Evolutionary conservation across 2,329 filamentous ascomycete species (phyloP), one percentile per base, ranked within the genome.

Genomic region (Ambrosiella xylebori): DNA sequence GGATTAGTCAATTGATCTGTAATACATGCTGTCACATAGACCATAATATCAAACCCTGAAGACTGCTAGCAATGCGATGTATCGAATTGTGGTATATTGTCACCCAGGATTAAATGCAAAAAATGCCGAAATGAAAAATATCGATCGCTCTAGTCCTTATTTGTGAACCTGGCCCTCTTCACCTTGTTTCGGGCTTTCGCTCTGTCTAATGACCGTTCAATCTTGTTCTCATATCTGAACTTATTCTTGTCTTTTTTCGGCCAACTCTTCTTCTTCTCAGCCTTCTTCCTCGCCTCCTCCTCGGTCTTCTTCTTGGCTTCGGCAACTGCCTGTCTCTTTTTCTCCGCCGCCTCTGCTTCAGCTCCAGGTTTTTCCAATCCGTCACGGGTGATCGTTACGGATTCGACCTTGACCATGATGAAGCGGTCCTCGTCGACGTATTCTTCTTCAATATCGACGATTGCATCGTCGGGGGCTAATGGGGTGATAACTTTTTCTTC

Each of bases 381-480:
- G 58, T 89, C 81, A 63, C 81, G 80, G 11, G 85, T 84, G 13
- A 94, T 79, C 62, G 84, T 85, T 64, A 98, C 88, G 9, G 86
- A 85, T 68, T 96, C 91, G 1, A 98, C 83, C 0, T 88, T 96
- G 35, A 98, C 93, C 0, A 88, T 95, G 0, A 93, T 97, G 68
- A 88, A 96, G 67, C 86, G 86, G 69, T 96, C 91, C 68, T 97
- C 93, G 69, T 98, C 93, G 63, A 96, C 80, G 71, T 96, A 98
- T 69, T 97, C 89, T 64, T 91, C 89, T 68, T 95, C 86, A 64
- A 88, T 82, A 67, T 94, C 83, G 50, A 93, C 71, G 19, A 81
- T 76, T 44, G 76, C 68, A 3, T 71, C 63, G n/a, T 71, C 63
- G 11, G 70, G 68, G 27, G 67, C 65, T 54, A 85, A 81, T 15